Percentiles rank a stretch among this genome's conserved stretches.
phyloP scores from a whole-genome alignment of 176 grass and related monocot genomes.

The Thinopyrum elongatum region DNA sequence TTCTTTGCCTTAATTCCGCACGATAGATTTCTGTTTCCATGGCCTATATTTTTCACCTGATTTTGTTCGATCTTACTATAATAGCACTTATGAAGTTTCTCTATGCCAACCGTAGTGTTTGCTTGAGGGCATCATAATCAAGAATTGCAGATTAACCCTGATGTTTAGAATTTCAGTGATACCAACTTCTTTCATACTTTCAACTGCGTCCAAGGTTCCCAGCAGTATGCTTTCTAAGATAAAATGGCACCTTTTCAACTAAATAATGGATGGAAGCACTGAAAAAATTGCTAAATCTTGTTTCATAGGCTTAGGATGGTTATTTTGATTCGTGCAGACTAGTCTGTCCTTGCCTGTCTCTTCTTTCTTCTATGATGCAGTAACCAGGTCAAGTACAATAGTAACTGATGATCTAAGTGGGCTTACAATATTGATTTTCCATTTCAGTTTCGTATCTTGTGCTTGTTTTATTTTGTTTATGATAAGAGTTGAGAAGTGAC shows the following conservation, averaged over 20 bases:
- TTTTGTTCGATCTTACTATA: background rate
- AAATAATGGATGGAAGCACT: background rate
- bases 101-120: background rate
- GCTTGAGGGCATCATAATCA: background rate
- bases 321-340: background rate
- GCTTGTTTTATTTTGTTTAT: background rate
- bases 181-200: background rate
- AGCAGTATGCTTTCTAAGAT: conserved; percentile 21
- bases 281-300: conserved; percentile 1
- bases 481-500: conserved; percentile 4
- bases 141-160: background rate
- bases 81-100: background rate
- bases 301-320: background rate
- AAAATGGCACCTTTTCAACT: conserved; percentile 11
- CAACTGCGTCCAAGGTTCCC: background rate
- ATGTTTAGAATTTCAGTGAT: conserved; percentile 1
- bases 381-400: background rate
- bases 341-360: background rate
- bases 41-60: background rate
- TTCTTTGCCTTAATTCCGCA: conserved; percentile 11
- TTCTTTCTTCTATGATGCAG: background rate
- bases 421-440: background rate
- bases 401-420: background rate
- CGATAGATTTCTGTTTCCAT: background rate
- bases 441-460: background rate